phyloP scores from a whole-genome alignment of 169 alveolate species.

The Cryptosporidium ryanae region DNA sequence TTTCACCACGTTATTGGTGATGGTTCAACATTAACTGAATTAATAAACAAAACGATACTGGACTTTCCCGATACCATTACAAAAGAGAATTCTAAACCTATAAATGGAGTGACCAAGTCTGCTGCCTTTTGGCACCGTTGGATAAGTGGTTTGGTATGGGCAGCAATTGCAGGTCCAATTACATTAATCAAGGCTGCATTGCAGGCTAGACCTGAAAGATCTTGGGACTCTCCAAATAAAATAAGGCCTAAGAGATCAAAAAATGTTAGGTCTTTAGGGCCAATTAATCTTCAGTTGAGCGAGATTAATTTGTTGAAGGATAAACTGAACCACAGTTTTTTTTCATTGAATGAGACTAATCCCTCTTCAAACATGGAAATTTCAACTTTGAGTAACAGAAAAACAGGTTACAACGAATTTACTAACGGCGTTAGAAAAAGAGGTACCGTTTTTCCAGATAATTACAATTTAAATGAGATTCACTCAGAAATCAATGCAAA shows the following conservation, averaged over 20 bases:
- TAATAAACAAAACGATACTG: constrained; percentile 29
- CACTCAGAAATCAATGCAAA: too few relatives aligned
- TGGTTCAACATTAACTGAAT: constrained; percentile 65
- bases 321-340: constrained; percentile 8
- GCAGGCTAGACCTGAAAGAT: constrained; percentile 62
- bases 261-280: constrained; percentile 39
- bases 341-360: constrained; percentile 2
- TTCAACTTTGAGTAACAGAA: too few relatives aligned
- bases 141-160: constrained; percentile 69
- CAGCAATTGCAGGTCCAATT: constrained; percentile 69
- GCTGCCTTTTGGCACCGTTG: constrained; percentile 71
- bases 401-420: too few relatives aligned
- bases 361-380: not conserved
- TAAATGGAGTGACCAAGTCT: constrained; percentile 49
- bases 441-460: not conserved
- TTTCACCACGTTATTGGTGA: constrained; percentile 72
- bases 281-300: constrained; percentile 17
- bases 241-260: constrained; percentile 48
- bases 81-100: not conserved
- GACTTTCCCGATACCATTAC: constrained; percentile 5
- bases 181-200: constrained; percentile 49
- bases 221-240: constrained; percentile 54
- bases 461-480: not conserved
- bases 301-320: constrained; percentile 49
- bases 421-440: not conserved